Percentiles rank a stretch among this genome's conserved stretches.
Evolutionary conservation across 441 rosid species (phyloP).

Genomic region (Bruguiera hainesii): DNA sequence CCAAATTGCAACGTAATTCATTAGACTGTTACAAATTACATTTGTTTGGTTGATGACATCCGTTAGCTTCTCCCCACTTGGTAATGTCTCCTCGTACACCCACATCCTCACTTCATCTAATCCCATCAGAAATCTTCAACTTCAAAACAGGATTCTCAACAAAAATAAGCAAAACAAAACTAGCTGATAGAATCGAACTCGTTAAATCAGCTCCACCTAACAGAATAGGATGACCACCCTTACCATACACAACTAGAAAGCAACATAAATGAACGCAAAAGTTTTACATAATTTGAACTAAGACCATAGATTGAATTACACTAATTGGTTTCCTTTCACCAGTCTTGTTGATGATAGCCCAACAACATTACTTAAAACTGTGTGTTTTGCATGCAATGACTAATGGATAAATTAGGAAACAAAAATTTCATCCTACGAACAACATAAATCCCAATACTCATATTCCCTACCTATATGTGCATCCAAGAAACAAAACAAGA

Average conservation of each 20-base stretch:
- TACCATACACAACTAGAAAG: too few relatives aligned
- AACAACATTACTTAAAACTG: too few relatives aligned
- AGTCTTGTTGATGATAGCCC: too few relatives aligned
- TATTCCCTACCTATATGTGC: neutral
- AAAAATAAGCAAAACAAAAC: neutral
- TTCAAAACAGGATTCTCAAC: neutral
- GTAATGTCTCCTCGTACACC: conserved; percentile 90
- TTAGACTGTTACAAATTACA: conserved; percentile 34
- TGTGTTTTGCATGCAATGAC: too few relatives aligned
- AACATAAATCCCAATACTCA: too few relatives aligned
- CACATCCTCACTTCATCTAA: conserved; percentile 98
- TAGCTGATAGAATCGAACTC: neutral
- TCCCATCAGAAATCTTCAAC: conserved; percentile 9
- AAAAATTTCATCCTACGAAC: too few relatives aligned
- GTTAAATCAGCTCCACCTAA: neutral
- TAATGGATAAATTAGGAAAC: too few relatives aligned
- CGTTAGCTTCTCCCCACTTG: conserved; percentile 81
- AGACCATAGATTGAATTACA: too few relatives aligned
- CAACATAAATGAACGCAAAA: too few relatives aligned
- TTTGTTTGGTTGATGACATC: conserved; percentile 82
- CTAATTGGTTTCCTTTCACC: too few relatives aligned
- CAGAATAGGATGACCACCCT: too few relatives aligned
- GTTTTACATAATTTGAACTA: too few relatives aligned
- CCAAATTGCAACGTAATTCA: conserved; percentile 8
- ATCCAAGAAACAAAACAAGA: neutral